A percentile compares a stretch with the other conserved stretches of the same genome.
These are phyloP conservation scores for Exophiala lecanii-corni DNA, from an alignment of 2,329 filamentous ascomycete species.

Conservation along the genomic window DNA sequence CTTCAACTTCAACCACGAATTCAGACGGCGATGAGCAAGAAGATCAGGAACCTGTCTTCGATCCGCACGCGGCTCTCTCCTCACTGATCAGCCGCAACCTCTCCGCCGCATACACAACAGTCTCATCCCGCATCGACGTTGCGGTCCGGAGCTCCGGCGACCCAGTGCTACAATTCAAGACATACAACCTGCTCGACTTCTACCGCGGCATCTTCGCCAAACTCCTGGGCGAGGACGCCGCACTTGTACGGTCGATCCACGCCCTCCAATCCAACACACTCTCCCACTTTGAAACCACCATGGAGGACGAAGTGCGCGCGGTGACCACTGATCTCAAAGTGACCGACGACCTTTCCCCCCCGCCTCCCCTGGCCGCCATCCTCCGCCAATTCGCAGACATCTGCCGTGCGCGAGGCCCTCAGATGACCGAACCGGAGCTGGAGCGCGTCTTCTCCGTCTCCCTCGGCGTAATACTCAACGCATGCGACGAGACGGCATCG, in stretches of 20 bases:
- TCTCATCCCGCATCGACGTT: slow-evolving; percentile 87
- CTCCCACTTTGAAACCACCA: slow-evolving; percentile 37
- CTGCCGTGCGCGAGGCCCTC: slow-evolving; percentile 20
- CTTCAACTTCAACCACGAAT: slow-evolving; percentile 5
- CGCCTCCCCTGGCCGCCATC: slow-evolving; percentile 18
- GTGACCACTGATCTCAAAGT: slow-evolving; percentile 8
- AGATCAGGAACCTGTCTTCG: slow-evolving; percentile 57
- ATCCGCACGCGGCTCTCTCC: slow-evolving; percentile 75
- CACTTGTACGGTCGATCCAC: slow-evolving; percentile 19
- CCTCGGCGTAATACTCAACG: slow-evolving; percentile 79
- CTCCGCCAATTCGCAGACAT: slow-evolving; percentile 49
- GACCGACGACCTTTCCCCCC: slow-evolving; percentile 18
- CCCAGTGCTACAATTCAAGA: slow-evolving; percentile 79
- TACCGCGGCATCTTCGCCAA: slow-evolving; percentile 82
- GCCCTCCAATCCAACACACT: slow-evolving; percentile 40
- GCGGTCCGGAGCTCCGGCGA: slow-evolving; percentile 92
- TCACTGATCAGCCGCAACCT: slow-evolving; percentile 84
- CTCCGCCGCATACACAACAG: slow-evolving; percentile 70
- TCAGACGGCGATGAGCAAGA: slow-evolving; percentile 50
- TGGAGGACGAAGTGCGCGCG: slow-evolving; percentile 16
- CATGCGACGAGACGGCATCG: slow-evolving; percentile 63
- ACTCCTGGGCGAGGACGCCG: slow-evolving; percentile 55
- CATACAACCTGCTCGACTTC: slow-evolving; percentile 83
- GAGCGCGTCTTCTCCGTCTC: slow-evolving; percentile 74
- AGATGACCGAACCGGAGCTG: slow-evolving; percentile 56